Conservation (phyloP, 2,329 filamentous ascomycete species). For the Apiospora malaysiana region DNA sequence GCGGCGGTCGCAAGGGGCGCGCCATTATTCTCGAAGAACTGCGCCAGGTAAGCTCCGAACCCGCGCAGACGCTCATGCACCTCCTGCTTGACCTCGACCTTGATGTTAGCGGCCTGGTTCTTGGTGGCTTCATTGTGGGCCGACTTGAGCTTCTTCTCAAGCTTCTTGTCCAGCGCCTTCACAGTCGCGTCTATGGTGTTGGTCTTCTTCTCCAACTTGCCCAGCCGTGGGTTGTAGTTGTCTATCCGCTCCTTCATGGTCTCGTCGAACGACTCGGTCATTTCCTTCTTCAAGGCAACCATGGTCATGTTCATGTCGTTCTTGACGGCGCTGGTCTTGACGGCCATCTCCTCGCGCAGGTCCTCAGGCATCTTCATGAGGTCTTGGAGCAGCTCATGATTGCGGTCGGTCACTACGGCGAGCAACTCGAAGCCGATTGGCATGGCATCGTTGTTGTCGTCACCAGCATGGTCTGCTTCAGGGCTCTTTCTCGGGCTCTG, state of each 20-base stretch:
- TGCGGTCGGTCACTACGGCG: background rate
- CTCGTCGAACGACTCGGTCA: background rate
- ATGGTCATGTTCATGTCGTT: background rate
- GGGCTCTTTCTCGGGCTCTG: background rate
- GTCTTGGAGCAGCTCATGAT: background rate
- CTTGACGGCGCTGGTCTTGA: background rate
- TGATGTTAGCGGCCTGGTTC: background rate
- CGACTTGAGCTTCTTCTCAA: background rate
- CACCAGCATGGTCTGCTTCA: background rate
- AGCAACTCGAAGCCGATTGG: background rate
- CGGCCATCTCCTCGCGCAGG: background rate
- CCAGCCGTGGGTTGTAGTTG: background rate
- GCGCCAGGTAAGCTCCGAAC: background rate
- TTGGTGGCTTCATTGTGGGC: background rate
- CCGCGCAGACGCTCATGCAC: background rate
- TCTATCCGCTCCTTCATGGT: background rate
- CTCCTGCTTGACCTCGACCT: background rate
- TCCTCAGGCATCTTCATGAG: background rate
- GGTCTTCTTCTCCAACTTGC: background rate
- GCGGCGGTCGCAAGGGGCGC: too few species aligned
- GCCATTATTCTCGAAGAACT: background rate
- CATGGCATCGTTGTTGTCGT: background rate
- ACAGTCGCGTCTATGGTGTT: background rate
- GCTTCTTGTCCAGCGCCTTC: background rate
- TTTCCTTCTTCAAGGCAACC: background rate